phyloP scores from a whole-genome alignment of 306 rosid genomes.

The Arachis stenosperma region DNA sequence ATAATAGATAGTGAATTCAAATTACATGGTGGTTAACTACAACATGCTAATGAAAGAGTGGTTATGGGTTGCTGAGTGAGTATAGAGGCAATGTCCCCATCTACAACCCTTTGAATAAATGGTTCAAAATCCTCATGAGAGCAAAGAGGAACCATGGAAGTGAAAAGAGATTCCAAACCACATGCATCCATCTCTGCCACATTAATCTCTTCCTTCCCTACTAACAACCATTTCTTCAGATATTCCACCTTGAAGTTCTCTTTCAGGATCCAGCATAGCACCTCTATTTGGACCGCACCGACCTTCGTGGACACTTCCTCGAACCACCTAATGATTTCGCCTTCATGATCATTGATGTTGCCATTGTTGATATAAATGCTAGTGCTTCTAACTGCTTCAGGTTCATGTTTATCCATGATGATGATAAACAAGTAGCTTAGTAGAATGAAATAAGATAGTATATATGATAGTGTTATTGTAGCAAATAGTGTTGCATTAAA shows the following conservation, averaged over 20 bases:
- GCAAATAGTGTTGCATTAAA: not conserved
- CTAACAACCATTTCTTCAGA: conserved; percentile 53
- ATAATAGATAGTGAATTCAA: no score
- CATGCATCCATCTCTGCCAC: conserved; percentile 51
- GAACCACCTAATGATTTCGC: conserved; percentile 61
- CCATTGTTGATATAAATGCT: not conserved
- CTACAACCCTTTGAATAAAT: conserved; percentile 61
- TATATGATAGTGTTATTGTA: no score
- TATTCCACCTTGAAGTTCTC: conserved; percentile 59
- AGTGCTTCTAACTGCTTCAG: no score
- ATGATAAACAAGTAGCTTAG: no score
- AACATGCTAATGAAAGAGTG: conserved; percentile 49
- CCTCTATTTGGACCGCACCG: conserved; percentile 54
- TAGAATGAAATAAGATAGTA: no score
- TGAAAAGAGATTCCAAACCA: conserved; percentile 64
- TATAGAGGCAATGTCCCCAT: conserved; percentile 58
- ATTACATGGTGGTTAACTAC: no score
- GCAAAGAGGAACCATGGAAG: conserved; percentile 59
- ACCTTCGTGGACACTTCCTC: conserved; percentile 55
- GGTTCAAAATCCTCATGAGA: conserved; percentile 76
- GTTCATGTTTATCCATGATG: no score
- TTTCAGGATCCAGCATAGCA: conserved; percentile 60
- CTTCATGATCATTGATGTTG: not conserved
- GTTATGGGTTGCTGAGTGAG: conserved; percentile 68
- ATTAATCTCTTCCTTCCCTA: conserved; percentile 33